Conservation (phyloP, 805 yeast genomes). For the Starmerella vitae region DNA sequence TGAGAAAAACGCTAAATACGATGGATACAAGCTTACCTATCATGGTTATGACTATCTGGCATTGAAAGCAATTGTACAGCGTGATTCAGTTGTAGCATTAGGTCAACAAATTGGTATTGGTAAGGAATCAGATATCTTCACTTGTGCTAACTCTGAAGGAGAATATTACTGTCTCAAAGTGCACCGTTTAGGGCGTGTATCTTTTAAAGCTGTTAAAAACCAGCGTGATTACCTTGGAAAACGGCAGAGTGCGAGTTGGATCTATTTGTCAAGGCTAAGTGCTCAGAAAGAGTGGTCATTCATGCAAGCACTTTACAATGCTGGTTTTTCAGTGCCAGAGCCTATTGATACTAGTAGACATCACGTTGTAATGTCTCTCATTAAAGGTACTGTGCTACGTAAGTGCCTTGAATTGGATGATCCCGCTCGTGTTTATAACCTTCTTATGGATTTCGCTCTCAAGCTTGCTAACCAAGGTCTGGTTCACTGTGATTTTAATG, state of each 20-base stretch:
- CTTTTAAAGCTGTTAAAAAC: constrained; percentile 82
- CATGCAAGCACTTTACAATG: constrained; percentile 57
- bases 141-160: constrained; percentile 59
- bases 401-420: constrained; percentile 58
- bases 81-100: constrained; percentile 59
- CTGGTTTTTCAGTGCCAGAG: constrained; percentile 74
- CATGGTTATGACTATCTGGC: constrained; percentile 90
- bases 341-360: constrained; percentile 88
- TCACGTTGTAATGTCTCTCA: constrained; percentile 81
- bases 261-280: constrained; percentile 76
- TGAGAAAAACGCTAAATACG: constrained; percentile 82
- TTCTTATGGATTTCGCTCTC: constrained; percentile 77
- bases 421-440: constrained; percentile 60
- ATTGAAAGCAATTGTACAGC: constrained; percentile 63
- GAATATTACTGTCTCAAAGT: constrained; percentile 66
- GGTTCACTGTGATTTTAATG: constrained; percentile 95
- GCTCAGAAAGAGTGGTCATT: constrained; percentile 88
- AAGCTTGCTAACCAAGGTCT: constrained; percentile 75
- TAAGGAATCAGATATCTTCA: constrained; percentile 89
- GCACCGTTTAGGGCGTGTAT: constrained; percentile 86
- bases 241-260: constrained; percentile 72
- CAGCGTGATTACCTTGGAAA: constrained; percentile 81
- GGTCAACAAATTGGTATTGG: constrained; percentile 92
- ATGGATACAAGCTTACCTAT: constrained; percentile 81
- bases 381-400: constrained; percentile 83